Evolutionary conservation across 2,329 filamentous ascomycete genomes (phyloP).

Genomic region (Diaporthe batatas): DNA sequence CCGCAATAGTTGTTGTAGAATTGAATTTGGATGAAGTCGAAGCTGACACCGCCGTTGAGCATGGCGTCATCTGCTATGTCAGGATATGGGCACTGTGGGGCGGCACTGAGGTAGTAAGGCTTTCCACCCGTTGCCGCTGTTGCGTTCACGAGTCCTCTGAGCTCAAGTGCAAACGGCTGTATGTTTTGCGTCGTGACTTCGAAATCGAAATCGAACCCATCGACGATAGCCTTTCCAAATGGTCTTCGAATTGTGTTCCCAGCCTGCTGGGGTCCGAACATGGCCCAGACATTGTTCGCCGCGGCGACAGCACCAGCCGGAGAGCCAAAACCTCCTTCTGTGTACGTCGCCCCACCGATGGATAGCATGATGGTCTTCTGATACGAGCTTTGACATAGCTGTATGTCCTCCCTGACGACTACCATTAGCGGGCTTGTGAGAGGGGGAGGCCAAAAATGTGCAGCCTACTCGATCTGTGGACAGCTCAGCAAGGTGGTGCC

Average conservation of each 20-base stretch:
- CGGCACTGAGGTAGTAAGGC: constrained; percentile 71
- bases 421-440: neutral
- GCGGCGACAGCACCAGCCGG: constrained; percentile 63
- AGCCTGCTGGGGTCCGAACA: constrained; percentile 71
- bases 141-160: constrained; percentile 68
- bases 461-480: constrained; percentile 72
- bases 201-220: constrained; percentile 85
- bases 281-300: constrained; percentile 76
- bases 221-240: constrained; percentile 74
- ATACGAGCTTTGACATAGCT: constrained; percentile 70
- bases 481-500: constrained; percentile 72
- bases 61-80: constrained; percentile 70
- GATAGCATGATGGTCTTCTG: constrained; percentile 81
- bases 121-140: constrained; percentile 62
- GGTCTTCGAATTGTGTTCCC: constrained; percentile 68
- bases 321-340: constrained; percentile 75
- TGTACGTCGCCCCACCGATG: constrained; percentile 78
- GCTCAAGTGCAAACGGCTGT: constrained; percentile 69
- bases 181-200: constrained; percentile 73
- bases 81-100: constrained; percentile 77
- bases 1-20: constrained; percentile 80
- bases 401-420: constrained; percentile 60
- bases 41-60: constrained; percentile 65
- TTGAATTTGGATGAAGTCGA: constrained; percentile 74
- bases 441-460: neutral